phyloP scores from a whole-genome alignment of 2,329 filamentous ascomycete genomes.

The Colletotrichum aenigma region DNA sequence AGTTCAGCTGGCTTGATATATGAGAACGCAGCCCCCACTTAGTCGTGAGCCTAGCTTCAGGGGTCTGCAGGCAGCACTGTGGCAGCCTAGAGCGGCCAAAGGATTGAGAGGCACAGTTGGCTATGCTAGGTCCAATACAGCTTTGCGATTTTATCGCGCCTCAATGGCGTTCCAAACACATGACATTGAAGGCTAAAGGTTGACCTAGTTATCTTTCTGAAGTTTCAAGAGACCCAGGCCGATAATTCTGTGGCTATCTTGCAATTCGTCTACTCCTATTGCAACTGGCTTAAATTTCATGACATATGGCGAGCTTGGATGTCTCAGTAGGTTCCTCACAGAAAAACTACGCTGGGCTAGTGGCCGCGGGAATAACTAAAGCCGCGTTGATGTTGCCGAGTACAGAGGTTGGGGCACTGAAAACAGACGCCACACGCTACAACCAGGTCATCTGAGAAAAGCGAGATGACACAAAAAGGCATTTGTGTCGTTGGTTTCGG shows the following conservation, averaged over 20 bases:
- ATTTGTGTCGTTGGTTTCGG: not conserved
- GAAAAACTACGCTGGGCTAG: not conserved
- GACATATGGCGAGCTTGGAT: not conserved
- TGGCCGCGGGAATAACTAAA: not conserved
- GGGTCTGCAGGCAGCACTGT: not conserved
- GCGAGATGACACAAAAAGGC: not conserved
- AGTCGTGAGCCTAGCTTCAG: not conserved
- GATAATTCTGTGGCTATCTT: not conserved
- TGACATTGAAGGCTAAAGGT: not conserved
- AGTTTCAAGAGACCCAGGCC: not conserved
- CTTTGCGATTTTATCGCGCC: not conserved
- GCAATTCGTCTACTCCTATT: not conserved
- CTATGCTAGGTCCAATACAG: not conserved
- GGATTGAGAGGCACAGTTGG: not conserved
- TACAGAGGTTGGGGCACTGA: not conserved
- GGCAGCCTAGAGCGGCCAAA: not conserved
- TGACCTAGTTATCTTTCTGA: not conserved
- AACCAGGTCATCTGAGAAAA: not conserved
- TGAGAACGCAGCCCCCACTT: not conserved
- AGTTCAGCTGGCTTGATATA: not conserved
- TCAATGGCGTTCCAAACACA: fast-evolving
- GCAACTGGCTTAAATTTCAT: not conserved
- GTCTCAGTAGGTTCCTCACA: not conserved
- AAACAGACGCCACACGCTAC: not conserved
- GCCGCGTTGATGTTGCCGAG: not conserved